A percentile compares a stretch with the other conserved stretches of the same genome.
Conservation (phyloP, 345 rosid genomes). For the Moricandia arvensis region DNA sequence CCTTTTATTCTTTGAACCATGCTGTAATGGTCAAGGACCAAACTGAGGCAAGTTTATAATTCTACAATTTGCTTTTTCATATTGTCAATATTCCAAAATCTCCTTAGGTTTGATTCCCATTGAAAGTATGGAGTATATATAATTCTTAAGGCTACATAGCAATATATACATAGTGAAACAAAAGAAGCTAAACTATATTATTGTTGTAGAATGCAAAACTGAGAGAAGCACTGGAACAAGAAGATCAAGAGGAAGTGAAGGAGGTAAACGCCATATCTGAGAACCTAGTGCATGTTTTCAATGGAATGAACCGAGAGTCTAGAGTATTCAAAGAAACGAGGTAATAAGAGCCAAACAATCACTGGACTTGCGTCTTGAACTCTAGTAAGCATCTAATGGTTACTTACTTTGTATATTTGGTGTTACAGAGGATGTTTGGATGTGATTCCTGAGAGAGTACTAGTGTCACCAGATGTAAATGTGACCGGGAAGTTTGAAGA, state of each 20-base stretch:
- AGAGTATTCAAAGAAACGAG: conserved; percentile 1
- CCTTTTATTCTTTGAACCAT: neutral
- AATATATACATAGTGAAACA: neutral
- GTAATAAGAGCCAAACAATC: conserved; percentile 9
- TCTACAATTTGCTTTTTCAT: neutral
- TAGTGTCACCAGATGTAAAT: conserved; percentile 7
- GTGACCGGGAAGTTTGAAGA: neutral
- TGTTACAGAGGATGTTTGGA: conserved; percentile 22
- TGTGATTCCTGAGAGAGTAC: conserved; percentile 13
- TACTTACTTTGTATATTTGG: neutral
- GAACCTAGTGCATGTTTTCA: conserved; percentile 2
- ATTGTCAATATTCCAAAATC: neutral
- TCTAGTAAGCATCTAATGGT: neutral
- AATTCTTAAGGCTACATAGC: neutral
- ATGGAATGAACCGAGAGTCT: conserved; percentile 6
- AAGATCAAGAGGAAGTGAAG: conserved; percentile 13
- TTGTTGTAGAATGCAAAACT: neutral
- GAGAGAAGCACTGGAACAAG: neutral
- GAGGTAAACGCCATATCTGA: conserved; percentile 6
- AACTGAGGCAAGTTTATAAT: conserved; percentile 25
- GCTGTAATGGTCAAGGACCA: conserved; percentile 1
- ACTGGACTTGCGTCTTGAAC: neutral
- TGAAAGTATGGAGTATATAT: neutral
- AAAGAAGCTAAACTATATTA: neutral
- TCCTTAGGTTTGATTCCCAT: neutral